Evolutionary conservation across 1,284 basidiomycete genomes (phyloP), one percentile per base, ranked within the genome.

Genomic region (Sanghuangporus weigelae): DNA sequence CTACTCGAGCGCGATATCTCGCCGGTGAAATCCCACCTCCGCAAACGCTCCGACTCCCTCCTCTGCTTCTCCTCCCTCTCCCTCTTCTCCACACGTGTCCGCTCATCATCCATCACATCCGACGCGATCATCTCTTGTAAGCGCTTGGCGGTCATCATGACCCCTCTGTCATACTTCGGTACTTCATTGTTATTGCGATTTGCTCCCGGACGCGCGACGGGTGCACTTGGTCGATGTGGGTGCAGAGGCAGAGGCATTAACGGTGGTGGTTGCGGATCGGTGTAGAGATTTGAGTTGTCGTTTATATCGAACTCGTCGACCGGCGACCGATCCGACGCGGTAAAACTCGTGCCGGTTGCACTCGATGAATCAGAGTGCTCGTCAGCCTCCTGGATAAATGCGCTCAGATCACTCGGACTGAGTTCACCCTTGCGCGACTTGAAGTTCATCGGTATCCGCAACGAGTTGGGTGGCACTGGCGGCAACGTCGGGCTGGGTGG

Each of bases 81-180:
- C 40, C 44, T 57, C 51, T 44, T n/a, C 60, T 55, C 60, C 31
- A 21, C 42, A 21, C 58, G 39, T 40, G 53, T 36, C 11, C 26
- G 31, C 3, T 62, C 42, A 26, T 49, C 42, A 19, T 57, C 60
- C 5, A 21, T 16, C 1, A 7, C 21, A 14, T 31, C 60, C 11
- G 39, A n/a, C 8, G 36, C 36, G 26, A 60, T n/a, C n/a, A 60
- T 21, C 23, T 35, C 31, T 12, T 49, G 40, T 11, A 87, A 82
- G 62, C 82, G 81, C 60, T 74, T 78, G n/a, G 79, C 80, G 23
- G 84, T 84, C 81, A 87, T 86, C 80, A 90, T 88, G 72, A 87
- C 77, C 46, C 87, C 87, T 42, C 78, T 78, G 63, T 78, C 77
- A 84, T 46, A 82, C 21, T n/a, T n/a, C 76, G 46, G 53, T 3